phyloP scores from a whole-genome alignment of 1,284 basidiomycete genomes.

The Leccinum angustisporum region DNA sequence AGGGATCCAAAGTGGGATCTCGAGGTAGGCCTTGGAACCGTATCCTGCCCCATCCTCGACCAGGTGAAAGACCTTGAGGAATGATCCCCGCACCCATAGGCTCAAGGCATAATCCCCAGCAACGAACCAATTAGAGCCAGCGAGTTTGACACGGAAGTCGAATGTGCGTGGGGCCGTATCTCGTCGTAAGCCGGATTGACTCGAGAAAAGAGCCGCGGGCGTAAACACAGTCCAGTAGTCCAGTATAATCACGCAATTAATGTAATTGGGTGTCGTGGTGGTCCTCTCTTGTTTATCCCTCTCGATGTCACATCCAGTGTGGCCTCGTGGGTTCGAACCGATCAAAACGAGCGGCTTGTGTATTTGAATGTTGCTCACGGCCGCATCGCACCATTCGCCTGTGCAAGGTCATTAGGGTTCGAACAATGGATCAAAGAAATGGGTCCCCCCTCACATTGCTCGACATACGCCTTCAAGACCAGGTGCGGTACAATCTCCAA shows the following conservation, averaged over 20 bases:
- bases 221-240: slow-evolving; percentile 29
- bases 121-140: slow-evolving; percentile 18
- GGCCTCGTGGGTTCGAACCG: slow-evolving; percentile 16
- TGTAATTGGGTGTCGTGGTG: slow-evolving; percentile 24
- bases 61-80: slow-evolving; percentile 30
- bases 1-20: slow-evolving; percentile 18
- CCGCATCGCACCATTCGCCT: slow-evolving; percentile 32
- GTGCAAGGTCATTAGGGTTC: too few relatives aligned
- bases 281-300: slow-evolving; percentile 29
- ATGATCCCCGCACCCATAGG: slow-evolving; percentile 26
- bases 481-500: too few relatives aligned
- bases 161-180: slow-evolving; percentile 1
- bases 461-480: too few relatives aligned
- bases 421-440: too few relatives aligned
- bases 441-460: too few relatives aligned
- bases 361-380: slow-evolving; percentile 24
- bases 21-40: slow-evolving; percentile 26
- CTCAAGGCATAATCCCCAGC: slow-evolving; percentile 26
- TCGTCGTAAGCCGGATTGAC: slow-evolving; percentile 28
- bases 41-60: slow-evolving; percentile 27
- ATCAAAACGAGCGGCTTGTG: slow-evolving; percentile 30
- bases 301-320: slow-evolving; percentile 27
- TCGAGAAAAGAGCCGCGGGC: slow-evolving; percentile 28
- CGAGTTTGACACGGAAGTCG: slow-evolving; percentile 24
- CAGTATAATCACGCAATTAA: slow-evolving; percentile 17